phyloP scores from a whole-genome alignment of 192 early-diverging fungal species.

The Obelidium mucronatum region DNA sequence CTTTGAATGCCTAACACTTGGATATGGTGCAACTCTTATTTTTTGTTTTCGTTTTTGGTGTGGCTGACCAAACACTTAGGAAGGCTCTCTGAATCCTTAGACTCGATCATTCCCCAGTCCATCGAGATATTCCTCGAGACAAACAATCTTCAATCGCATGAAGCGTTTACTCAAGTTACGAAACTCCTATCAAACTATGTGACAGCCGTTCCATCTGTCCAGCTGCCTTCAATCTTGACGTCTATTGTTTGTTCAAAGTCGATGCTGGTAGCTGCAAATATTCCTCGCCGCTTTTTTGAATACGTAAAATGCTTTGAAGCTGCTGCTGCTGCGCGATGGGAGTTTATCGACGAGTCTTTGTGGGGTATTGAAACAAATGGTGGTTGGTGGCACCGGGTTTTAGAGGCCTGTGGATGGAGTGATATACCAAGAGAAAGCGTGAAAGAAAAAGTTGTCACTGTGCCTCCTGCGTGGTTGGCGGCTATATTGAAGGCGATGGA shows the following conservation, averaged over 20 bases:
- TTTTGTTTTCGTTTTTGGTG: background rate
- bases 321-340: constrained; percentile 10
- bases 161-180: background rate
- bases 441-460: background rate
- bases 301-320: background rate
- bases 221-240: background rate
- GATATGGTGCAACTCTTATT: background rate
- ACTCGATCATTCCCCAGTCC: background rate
- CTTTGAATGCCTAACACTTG: background rate
- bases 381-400: background rate
- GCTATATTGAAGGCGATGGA: constrained; percentile 5
- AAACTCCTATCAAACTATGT: background rate
- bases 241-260: background rate
- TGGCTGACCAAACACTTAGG: background rate
- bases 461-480: constrained; percentile 9
- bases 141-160: background rate
- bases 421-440: too few species aligned
- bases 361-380: background rate
- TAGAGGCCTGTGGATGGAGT: background rate
- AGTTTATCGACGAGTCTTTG: constrained; percentile 1
- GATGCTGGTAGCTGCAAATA: too few species aligned
- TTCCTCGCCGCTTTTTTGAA: background rate
- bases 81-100: background rate
- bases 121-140: background rate
- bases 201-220: background rate